These are phyloP conservation scores for Backusella luteola DNA, from an alignment of 192 early-diverging fungal genomes.

Conservation along the genomic window DNA sequence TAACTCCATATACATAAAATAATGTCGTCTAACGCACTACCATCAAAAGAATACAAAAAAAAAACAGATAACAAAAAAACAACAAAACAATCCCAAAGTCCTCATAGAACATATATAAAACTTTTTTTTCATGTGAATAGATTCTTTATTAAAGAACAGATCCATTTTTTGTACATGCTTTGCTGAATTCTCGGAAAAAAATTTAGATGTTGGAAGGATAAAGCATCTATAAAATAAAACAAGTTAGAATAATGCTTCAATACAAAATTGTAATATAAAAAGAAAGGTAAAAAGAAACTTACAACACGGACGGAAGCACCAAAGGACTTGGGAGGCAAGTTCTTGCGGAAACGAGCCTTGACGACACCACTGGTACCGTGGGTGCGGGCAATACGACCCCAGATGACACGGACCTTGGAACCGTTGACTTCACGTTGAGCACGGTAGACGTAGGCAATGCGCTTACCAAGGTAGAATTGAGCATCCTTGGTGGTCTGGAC, in stretches of 20 bases:
- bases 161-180: conserved; percentile 9
- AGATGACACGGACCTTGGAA: conserved; percentile 94
- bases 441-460: conserved; percentile 96
- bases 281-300: conserved; percentile 39
- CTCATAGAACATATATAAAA: not conserved
- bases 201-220: conserved; percentile 79
- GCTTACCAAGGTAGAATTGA: conserved; percentile 98
- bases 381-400: conserved; percentile 93
- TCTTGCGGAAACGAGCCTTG: conserved; percentile 95
- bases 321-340: conserved; percentile 94
- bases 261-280: not conserved
- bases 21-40: not conserved
- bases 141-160: conserved; percentile 9
- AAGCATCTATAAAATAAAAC: conserved; percentile 72
- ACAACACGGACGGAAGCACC: conserved; percentile 91
- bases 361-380: conserved; percentile 97
- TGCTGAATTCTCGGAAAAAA: not conserved
- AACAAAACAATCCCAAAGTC: not conserved
- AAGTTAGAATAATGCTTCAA: conserved; percentile 6
- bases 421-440: conserved; percentile 86
- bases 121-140: not conserved
- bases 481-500: conserved; percentile 88
- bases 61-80: not conserved
- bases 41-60: not conserved
- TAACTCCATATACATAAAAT: not conserved